These are phyloP conservation scores for Cucumis variabilis DNA, from an alignment of 331 rosid species.

Conservation along the genomic window DNA sequence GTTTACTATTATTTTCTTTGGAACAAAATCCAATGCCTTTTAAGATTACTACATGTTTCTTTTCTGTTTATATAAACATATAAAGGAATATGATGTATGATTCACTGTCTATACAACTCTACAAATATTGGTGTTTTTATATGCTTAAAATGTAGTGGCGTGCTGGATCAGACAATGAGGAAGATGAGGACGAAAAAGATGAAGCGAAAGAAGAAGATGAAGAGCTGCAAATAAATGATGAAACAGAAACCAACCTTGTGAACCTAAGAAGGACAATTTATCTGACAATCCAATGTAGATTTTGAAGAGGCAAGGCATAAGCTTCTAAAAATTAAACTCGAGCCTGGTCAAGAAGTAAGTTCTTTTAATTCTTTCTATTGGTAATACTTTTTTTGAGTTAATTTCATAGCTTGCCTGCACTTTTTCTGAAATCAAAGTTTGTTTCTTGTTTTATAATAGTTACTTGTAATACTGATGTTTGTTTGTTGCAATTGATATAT, in stretches of 20 bases:
- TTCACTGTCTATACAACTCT: too few species aligned
- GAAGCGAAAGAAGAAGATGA: constrained; percentile 69
- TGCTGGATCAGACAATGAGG: constrained; percentile 59
- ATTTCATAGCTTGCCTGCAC: neutral
- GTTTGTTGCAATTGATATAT: neutral
- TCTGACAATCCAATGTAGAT: constrained; percentile 89
- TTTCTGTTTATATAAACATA: too few species aligned
- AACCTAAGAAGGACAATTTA: constrained; percentile 82
- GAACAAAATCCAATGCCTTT: too few species aligned
- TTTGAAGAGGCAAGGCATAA: constrained; percentile 98
- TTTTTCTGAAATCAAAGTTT: neutral
- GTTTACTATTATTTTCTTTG: too few species aligned
- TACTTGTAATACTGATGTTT: neutral
- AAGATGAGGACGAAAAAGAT: constrained; percentile 45
- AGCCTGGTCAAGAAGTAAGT: constrained; percentile 96
- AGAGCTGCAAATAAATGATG: constrained; percentile 74
- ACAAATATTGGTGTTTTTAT: too few species aligned
- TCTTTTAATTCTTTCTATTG: too few species aligned
- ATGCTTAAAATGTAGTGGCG: too few species aligned
- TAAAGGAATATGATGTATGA: too few species aligned
- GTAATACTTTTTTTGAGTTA: constrained; percentile 26
- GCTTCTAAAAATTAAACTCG: constrained; percentile 86
- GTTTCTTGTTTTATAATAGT: neutral
- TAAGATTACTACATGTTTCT: too few species aligned
- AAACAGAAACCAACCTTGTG: constrained; percentile 87